Base-by-base conservation (phyloP, 441 rosid species). In the Eruca vesicaria region DNA sequence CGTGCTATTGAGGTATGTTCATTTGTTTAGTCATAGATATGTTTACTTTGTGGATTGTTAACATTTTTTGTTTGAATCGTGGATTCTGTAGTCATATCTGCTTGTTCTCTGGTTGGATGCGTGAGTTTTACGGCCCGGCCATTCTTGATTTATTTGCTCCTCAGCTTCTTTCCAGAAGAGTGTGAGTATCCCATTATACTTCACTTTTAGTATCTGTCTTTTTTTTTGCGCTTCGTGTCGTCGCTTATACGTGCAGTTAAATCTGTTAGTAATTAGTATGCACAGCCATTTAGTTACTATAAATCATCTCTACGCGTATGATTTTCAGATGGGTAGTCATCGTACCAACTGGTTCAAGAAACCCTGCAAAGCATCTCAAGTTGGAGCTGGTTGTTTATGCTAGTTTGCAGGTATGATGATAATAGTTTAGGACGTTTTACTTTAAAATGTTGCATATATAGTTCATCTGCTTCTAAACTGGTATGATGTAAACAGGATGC, bases 1-100 rank as follows among this genome's bases (percentile, higher is more conserved):
- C 94, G 93, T 32, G 75, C 87, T 16, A 86, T 94, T 79, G 99
- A 94, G 98, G 99, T 92, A 66, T 66, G 61, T 29, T 71, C 53
- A 16, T 53, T 52, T 6, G 21, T 6, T 66, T 63, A 18, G 45
- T 63, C 68, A 67, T 18, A 26, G 12, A 33, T 36, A 63, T 41
- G 36, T n/a, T 21, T 15, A 0, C 57, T 57, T 68, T 31, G 66
- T 69, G 41, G 53, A 26, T 71, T 9, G 16, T 15, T 3, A 33
- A 38, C 3, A 1, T 23, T 23, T 23, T 23, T 1, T 7, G 2
- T 57, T 59, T 32, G 1, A n/a, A 5, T 73, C 23, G 6, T 57
- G 74, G 73, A 48, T 82, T 33, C 18, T 74, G 63, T 80, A 95
- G 97, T 67, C 93, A 89, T 56, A 83, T 92, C 69, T 45, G 53